phyloP scores from a whole-genome alignment of 352 stramenopile species.

The Phytophthora chlamydospora region DNA sequence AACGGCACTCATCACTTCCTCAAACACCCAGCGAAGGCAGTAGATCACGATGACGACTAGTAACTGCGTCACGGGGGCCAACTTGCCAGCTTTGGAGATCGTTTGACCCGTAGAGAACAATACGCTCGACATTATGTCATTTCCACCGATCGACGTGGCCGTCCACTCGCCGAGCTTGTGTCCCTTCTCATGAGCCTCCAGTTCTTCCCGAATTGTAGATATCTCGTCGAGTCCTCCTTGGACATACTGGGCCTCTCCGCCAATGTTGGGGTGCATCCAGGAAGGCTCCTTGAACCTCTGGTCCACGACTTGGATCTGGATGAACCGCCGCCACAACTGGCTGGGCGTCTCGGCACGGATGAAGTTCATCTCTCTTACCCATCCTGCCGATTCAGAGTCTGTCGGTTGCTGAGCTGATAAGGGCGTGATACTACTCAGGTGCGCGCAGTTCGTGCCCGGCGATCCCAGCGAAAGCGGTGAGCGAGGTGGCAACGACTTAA shows the following conservation, averaged over 20 bases:
- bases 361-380: slow-evolving; percentile 43
- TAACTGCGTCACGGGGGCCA: slow-evolving; percentile 80
- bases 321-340: slow-evolving; percentile 58
- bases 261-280: slow-evolving; percentile 75
- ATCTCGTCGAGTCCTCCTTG: slow-evolving; percentile 40
- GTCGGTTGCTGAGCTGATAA: too few relatives aligned
- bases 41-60: slow-evolving; percentile 74
- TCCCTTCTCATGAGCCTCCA: slow-evolving; percentile 26
- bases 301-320: slow-evolving; percentile 70
- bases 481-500: too few relatives aligned
- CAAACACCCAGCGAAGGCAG: slow-evolving; percentile 84
- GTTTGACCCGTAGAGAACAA: slow-evolving; percentile 68
- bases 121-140: slow-evolving; percentile 90
- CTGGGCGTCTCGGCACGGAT: slow-evolving; percentile 46
- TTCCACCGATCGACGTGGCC: slow-evolving; percentile 90
- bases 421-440: too few relatives aligned
- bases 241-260: slow-evolving; percentile 54
- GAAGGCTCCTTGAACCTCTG: slow-evolving; percentile 63
- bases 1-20: slow-evolving; percentile 89
- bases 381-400: too few relatives aligned
- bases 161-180: slow-evolving; percentile 76
- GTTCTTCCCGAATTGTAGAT: slow-evolving; percentile 31
- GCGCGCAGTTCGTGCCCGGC: too few relatives aligned
- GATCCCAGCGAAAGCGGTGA: too few relatives aligned
- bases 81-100: slow-evolving; percentile 68